Evolutionary conservation across 192 early-diverging fungal species (phyloP).

Genomic region (Coemansia sp.): DNA sequence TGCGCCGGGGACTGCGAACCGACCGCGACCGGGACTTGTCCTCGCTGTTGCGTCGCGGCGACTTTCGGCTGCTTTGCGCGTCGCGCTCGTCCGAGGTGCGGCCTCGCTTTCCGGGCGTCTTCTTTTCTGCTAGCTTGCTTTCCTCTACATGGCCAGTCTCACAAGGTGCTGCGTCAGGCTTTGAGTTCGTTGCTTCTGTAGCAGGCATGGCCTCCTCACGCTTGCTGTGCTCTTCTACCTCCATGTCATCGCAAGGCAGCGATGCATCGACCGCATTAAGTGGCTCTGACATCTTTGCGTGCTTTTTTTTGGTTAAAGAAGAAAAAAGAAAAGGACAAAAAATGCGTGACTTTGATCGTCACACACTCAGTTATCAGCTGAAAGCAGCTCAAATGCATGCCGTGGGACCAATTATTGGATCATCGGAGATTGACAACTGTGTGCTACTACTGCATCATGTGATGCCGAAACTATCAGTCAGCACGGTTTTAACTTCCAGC

Average conservation of each 20-base stretch:
- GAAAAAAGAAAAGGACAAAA: no score
- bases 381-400: no score
- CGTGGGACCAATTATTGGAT: background rate
- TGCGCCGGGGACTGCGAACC: conserved; percentile 6
- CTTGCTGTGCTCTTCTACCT: conserved; percentile 19
- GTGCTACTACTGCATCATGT: no score
- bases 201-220: conserved; percentile 1
- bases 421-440: background rate
- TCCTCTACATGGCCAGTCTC: conserved; percentile 25
- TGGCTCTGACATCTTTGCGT: background rate
- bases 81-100: background rate
- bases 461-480: no score
- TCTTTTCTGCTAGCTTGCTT: background rate
- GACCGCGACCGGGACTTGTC: conserved; percentile 12
- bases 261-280: background rate
- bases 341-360: no score
- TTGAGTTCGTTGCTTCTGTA: conserved; percentile 11
- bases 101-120: background rate
- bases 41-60: background rate
- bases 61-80: background rate
- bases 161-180: conserved; percentile 9
- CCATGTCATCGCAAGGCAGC: background rate
- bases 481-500: background rate
- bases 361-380: no score
- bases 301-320: background rate